A percentile compares a stretch with the other conserved stretches of the same genome.
These are phyloP conservation scores for Xerocomellus intermedius DNA, from an alignment of 768 basidiomycete species.

Conservation along the genomic window DNA sequence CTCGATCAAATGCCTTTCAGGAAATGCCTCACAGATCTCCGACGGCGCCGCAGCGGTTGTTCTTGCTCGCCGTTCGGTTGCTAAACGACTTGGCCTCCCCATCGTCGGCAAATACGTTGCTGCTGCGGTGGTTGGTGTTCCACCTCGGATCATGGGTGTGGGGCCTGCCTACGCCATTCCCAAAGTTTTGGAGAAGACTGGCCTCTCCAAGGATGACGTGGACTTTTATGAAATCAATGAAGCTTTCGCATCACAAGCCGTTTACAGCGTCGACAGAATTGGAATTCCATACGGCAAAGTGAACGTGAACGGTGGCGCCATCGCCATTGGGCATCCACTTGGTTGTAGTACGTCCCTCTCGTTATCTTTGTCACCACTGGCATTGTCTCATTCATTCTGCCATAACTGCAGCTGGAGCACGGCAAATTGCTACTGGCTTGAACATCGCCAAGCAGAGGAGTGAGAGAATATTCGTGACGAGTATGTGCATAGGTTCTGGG, in stretches of 20 bases:
- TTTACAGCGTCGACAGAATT: conserved; percentile 69
- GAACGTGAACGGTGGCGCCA: conserved; percentile 85
- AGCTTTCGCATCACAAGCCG: conserved; percentile 82
- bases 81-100: conserved; percentile 80
- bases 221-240: conserved; percentile 95
- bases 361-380: neutral
- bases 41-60: conserved; percentile 92
- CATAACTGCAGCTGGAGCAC: conserved; percentile 60
- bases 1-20: conserved; percentile 23
- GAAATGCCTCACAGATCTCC: conserved; percentile 87
- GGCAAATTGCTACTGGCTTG: conserved; percentile 85
- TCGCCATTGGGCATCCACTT: conserved; percentile 86
- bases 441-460: conserved; percentile 77
- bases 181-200: conserved; percentile 61
- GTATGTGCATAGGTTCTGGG: conserved; percentile 89
- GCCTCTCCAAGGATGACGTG: conserved; percentile 65
- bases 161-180: conserved; percentile 91
- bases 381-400: conserved; percentile 2
- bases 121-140: conserved; percentile 71
- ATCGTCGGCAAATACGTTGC: conserved; percentile 84
- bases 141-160: conserved; percentile 87
- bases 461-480: conserved; percentile 78
- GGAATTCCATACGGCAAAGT: conserved; percentile 76
- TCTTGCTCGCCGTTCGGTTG: conserved; percentile 74
- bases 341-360: conserved; percentile 65